These are phyloP conservation scores for Solanum lignicaule DNA, from an alignment of 257 asterid species.

Conservation along the genomic window DNA sequence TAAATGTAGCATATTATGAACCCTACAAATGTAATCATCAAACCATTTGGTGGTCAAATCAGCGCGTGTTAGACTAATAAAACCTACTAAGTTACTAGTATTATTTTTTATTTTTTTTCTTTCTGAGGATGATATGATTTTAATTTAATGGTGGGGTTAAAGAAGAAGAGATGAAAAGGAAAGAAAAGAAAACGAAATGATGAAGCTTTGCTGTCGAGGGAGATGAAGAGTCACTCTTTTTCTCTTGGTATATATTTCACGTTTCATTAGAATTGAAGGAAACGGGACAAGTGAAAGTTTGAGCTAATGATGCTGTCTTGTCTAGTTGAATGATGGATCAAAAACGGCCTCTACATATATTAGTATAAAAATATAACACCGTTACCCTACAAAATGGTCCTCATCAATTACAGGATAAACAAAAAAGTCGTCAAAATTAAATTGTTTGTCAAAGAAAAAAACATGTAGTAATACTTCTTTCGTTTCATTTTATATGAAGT, in stretches of 20 bases:
- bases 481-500: not conserved
- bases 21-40: slow-evolving; percentile 46
- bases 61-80: slow-evolving; percentile 26
- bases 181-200: slow-evolving; percentile 5
- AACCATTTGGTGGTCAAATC: slow-evolving; percentile 31
- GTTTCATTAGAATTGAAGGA: not conserved
- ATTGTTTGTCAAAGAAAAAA: not conserved
- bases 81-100: not conserved
- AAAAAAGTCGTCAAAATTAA: not conserved
- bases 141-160: not conserved
- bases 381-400: not conserved
- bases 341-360: not conserved
- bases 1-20: slow-evolving; percentile 14
- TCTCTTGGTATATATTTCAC: not conserved
- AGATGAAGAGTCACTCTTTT: not conserved
- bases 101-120: not conserved
- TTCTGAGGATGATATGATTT: not conserved
- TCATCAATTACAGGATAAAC: not conserved
- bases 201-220: slow-evolving; percentile 16
- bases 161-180: not conserved
- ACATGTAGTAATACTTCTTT: not conserved
- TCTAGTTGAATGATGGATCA: slow-evolving; percentile 27
- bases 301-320: slow-evolving; percentile 50
- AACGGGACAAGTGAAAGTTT: slow-evolving; percentile 32
- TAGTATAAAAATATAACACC: not conserved